phyloP scores from a whole-genome alignment of 1,139 yeast genomes.

The Magnusiomyces sp. region DNA sequence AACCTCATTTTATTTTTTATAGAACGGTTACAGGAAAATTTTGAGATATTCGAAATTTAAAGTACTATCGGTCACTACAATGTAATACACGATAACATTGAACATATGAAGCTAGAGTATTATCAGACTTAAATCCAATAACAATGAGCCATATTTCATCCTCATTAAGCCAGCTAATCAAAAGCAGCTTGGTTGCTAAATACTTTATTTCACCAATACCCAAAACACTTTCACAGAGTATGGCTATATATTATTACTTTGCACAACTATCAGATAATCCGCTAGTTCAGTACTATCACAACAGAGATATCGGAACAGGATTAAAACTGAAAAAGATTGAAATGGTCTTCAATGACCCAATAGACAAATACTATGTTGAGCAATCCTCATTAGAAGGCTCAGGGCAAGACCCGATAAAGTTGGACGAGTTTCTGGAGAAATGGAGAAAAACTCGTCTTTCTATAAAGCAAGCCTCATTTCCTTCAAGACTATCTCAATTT shows the following conservation, averaged over 20 bases:
- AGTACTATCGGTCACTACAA: too few relatives aligned
- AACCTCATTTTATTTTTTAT: too few relatives aligned
- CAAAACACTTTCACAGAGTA: slow-evolving; percentile 22
- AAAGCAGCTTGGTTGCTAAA: slow-evolving; percentile 24
- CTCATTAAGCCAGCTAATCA: slow-evolving; percentile 16
- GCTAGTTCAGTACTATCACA: slow-evolving; percentile 28
- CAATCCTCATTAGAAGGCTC: not conserved
- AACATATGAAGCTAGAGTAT: too few relatives aligned
- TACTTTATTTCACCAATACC: slow-evolving; percentile 27
- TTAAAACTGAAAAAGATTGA: slow-evolving; percentile 23
- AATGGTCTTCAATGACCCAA: slow-evolving; percentile 26
- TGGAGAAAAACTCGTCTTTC: not conserved
- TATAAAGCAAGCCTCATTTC: not conserved
- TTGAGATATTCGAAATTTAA: too few relatives aligned
- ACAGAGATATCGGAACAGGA: slow-evolving; percentile 30
- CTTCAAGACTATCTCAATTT: not conserved
- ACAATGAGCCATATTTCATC: slow-evolving; percentile 5
- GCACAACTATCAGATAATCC: slow-evolving; percentile 13
- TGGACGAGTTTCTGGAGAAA: not conserved
- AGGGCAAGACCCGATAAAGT: not conserved
- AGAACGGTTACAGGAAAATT: too few relatives aligned
- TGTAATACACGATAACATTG: too few relatives aligned
- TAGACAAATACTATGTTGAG: not conserved
- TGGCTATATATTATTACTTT: slow-evolving; percentile 23
- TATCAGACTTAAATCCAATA: too few relatives aligned